These are phyloP conservation scores for Aspergillus hortae DNA, from an alignment of 2,329 filamentous ascomycete species.

Conservation along the genomic window DNA sequence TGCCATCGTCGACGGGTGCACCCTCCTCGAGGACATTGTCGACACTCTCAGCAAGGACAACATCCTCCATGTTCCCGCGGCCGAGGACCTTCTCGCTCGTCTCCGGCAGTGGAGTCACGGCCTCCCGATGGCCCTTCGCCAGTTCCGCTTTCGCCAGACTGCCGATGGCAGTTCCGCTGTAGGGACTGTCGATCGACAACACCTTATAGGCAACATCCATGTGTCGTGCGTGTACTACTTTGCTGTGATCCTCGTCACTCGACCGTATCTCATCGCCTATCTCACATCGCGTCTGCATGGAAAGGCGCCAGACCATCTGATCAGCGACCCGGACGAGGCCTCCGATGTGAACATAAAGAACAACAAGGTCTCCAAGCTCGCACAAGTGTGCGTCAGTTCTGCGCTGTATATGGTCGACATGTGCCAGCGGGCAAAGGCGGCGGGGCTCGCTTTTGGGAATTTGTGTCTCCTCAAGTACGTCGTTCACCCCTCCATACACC, in stretches of 20 bases:
- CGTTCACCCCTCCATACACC: background rate
- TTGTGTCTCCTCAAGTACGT: slow-evolving; percentile 8
- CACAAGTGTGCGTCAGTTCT: slow-evolving; percentile 3
- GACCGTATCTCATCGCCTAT: slow-evolving; percentile 49
- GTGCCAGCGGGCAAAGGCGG: slow-evolving; percentile 1
- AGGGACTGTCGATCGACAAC: background rate
- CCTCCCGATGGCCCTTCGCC: background rate
- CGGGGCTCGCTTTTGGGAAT: slow-evolving; percentile 3
- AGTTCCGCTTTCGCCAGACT: background rate
- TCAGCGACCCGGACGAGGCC: slow-evolving; percentile 1
- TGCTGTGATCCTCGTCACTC: slow-evolving; percentile 50
- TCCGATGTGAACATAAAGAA: background rate
- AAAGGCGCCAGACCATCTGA: slow-evolving; percentile 8
- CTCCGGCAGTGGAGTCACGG: background rate
- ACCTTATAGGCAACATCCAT: slow-evolving; percentile 31
- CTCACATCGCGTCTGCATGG: slow-evolving; percentile 33
- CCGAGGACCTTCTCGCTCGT: background rate
- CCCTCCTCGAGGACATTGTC: background rate
- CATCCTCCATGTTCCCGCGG: background rate
- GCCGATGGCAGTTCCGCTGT: background rate
- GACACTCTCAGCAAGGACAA: background rate
- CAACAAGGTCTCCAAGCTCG: slow-evolving; percentile 2
- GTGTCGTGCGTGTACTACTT: slow-evolving; percentile 55
- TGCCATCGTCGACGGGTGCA: background rate
- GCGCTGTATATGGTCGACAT: slow-evolving; percentile 6